Evolutionary conservation across 371 early-diverging fungal species (phyloP), one percentile per base, ranked within the genome.

Genomic region (Nosema muscidifuracis): DNA sequence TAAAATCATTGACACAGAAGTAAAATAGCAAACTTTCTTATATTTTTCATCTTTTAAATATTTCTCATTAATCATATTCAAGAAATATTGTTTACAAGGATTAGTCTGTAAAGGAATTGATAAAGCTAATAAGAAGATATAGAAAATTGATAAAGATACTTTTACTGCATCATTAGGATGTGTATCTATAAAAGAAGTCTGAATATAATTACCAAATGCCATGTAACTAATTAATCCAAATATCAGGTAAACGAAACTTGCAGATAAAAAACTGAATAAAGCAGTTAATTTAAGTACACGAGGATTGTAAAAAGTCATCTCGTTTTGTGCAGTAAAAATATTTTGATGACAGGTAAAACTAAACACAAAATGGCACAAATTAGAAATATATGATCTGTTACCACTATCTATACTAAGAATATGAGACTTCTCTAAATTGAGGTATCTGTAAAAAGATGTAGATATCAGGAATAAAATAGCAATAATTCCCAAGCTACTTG

Each of bases 321-420:
- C 71, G 47, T 76, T 76, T 44, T 76, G 76, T 6, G 71, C 42
- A 33, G 66, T 47, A 58, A 76, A 55, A 26, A 76, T 76, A n/a
- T 71, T 71, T 36, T 76, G 76, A 28, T 76, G 76, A 38, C 76
- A 76, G 13, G 76, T 71, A 56, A 67, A 76, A 16, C 71, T 50
- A 57, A 71, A 76, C 1, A 76, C 76, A 71, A 76, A 71, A 44
- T 42, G 30, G 4, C 71, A 55, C 34, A 76, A 30, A 43, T 62
- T 67, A 7, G 26, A 38, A 33, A 71, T 20, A 16, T 47, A 56
- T n/a, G n/a, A n/a, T n/a, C n/a, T n/a, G n/a, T n/a, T n/a, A n/a
- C n/a, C n/a, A 18, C 28, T 58, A 50, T 24, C 22, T 22, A 40
- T 31, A 2, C n/a, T 9, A 16, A 34, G n/a, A 16, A 10, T n/a